Base-by-base conservation (phyloP, 2,329 filamentous ascomycete species). In the Penicillium rolfsii region DNA sequence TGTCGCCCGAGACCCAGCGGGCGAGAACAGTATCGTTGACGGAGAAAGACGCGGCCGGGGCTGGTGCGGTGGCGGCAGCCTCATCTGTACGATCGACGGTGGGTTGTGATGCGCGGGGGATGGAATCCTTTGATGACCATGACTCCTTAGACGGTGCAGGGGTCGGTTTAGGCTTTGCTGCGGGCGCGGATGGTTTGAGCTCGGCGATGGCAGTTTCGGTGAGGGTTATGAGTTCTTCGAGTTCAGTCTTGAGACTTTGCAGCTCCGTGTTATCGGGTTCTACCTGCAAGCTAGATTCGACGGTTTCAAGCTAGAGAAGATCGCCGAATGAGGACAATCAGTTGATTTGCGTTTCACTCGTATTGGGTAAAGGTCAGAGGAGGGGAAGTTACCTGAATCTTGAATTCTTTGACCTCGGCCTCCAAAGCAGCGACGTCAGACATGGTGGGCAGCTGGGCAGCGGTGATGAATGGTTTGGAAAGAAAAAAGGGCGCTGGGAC, bases 11-110 rank as follows among this genome's bases (percentile, higher is more conserved):
- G 50, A 90, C 81, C 91, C 93, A 99, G 78, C 94, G 93, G 50
- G 94, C 95, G 76, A 95, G 83, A 57, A 97, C 91, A 35, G 83
- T 90, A 72, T 99, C 95, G 74, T 97, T 97, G 66, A 97, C 91
- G 59, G 90, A 86, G 79, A 93, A 97, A 9, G 83, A 83, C 2
- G 83, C 81, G 0, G 83, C 80, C 2, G 78, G 76, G 33, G 77
- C 64, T 22, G 84, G 81, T 66, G 50, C 38, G 5, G 55, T 28
- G 8, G 89, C 35, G 7, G 55, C 22, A 6, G 89, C 85, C 57
- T 87, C 85, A 12, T 30, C 43, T 22, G 22, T 11, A 11, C 36
- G 53, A n/a, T 26, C 43, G 40, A 36, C 7, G 41, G 28, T 22
- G 6, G 43, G 9, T 11, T 49, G 43, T 4, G 50, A 75, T 64